These are phyloP conservation scores for Pseudogymnoascus sp. DNA, from an alignment of 2,329 filamentous ascomycete species.

Conservation along the genomic window DNA sequence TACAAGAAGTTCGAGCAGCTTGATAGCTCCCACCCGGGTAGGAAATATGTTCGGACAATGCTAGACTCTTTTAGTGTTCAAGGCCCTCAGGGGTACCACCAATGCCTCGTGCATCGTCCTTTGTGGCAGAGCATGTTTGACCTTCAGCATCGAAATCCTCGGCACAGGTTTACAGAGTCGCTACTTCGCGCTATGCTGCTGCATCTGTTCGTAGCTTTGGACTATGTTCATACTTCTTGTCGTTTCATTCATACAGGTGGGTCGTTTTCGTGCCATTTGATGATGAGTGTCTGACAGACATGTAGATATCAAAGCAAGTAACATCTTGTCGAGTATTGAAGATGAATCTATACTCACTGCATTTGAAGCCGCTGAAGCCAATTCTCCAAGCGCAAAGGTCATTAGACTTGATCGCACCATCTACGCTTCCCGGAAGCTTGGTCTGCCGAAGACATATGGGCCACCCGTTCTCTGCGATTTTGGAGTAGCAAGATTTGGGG, in stretches of 20 bases:
- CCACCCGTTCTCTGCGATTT: constrained; percentile 29
- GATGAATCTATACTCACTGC: constrained; percentile 25
- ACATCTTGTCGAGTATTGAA: constrained; percentile 27
- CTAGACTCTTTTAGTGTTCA: constrained; percentile 30
- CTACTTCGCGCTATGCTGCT: constrained; percentile 17
- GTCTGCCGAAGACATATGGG: constrained; percentile 24
- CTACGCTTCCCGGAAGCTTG: constrained; percentile 23
- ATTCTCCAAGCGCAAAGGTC: constrained; percentile 26
- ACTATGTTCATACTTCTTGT: constrained; percentile 23
- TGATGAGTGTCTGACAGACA: background rate
- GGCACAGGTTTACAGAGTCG: constrained; percentile 11
- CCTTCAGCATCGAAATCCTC: constrained; percentile 12
- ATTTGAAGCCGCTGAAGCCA: constrained; percentile 26
- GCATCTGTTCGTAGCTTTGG: constrained; percentile 19
- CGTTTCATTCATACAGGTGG: constrained; percentile 23
- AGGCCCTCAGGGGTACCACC: constrained; percentile 15
- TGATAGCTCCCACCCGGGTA: constrained; percentile 25
- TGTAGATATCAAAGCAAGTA: constrained; percentile 28
- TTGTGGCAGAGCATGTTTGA: constrained; percentile 17
- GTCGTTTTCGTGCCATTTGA: background rate
- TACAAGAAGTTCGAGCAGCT: background rate
- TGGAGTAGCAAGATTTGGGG: constrained; percentile 19
- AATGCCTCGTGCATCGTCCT: constrained; percentile 21
- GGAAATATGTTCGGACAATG: constrained; percentile 25
- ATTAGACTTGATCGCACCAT: constrained; percentile 26